Evolutionary conservation across 106 monocot genomes (phyloP), one percentile per base, ranked within the genome.

Genomic region (Chionographis japonica): DNA sequence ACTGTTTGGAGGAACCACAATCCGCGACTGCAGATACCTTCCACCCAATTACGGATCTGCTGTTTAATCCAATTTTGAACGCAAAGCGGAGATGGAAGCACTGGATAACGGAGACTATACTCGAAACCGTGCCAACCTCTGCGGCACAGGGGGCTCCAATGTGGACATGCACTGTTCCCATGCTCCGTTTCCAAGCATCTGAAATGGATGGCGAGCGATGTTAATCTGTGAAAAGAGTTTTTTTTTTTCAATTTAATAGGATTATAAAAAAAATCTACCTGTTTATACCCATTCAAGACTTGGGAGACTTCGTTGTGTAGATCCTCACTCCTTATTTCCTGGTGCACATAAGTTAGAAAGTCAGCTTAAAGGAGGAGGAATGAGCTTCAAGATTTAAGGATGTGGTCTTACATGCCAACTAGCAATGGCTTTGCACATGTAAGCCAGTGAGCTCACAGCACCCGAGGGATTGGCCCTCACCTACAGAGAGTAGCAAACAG

Each of bases 311-410:
- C 90, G 59, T 80, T 77, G 56, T 85, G 77, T 52, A 98, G 64
- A 75, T 93, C 89, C 35, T 84, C 80, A 70, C 92, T 93, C 68
- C 83, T 79, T 70, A 98, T 98, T 76, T 93, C 85, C 98, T 98
- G 77, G 27, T 10, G 64, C 16, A 37, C 39, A 50, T 71, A 53
- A 42, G 59, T 41, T 27, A 27, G 27, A 27, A 55, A 61, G 46
- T 55, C 6, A 76, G 41, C 4, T 36, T 9, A 35, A 54, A 46
- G 60, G 17, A 40, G 20, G 38, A 40, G 37, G 16, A 38, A 58
- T 54, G 12, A 39, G 46, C 3, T 66, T 65, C 58, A 52, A 54
- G 13, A 7, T 35, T 63, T 14, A 3, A 42, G 35, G 27, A 35
- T 49, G 10, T 35, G 19, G 70, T 13, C 89, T 90, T 65, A 93